These are phyloP conservation scores for Stephania japonica DNA, from an alignment of 164 flowering plant genomes.

Conservation along the genomic window DNA sequence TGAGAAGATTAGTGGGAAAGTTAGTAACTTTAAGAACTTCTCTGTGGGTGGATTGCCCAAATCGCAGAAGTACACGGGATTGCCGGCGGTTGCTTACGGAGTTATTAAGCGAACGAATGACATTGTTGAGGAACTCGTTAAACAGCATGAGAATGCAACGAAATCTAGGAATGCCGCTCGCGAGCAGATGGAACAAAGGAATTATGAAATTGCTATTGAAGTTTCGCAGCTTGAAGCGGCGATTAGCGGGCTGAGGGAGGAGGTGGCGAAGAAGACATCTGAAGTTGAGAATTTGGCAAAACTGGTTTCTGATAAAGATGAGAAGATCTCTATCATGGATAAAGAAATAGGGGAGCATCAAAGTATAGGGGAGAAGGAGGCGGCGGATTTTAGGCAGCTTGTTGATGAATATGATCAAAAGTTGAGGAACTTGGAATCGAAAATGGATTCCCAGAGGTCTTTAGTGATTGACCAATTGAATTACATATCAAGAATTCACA, in stretches of 20 bases:
- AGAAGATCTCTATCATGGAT: slow-evolving; percentile 40
- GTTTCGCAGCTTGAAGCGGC: slow-evolving; percentile 92
- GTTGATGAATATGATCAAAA: slow-evolving; percentile 44
- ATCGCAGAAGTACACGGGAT: slow-evolving; percentile 78
- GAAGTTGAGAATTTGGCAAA: slow-evolving; percentile 47
- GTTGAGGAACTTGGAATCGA: slow-evolving; percentile 43
- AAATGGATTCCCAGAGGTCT: slow-evolving; percentile 52
- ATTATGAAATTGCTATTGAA: slow-evolving; percentile 94
- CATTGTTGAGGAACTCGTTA: slow-evolving; percentile 80
- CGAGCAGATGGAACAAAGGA: slow-evolving; percentile 81
- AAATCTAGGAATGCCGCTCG: slow-evolving; percentile 75
- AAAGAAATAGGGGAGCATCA: slow-evolving; percentile 43
- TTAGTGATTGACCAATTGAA: slow-evolving; percentile 68
- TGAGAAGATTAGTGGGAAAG: slow-evolving; percentile 79
- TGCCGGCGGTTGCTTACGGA: slow-evolving; percentile 83
- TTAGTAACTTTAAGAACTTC: slow-evolving; percentile 61
- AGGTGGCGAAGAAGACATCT: slow-evolving; percentile 43
- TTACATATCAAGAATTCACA: slow-evolving; percentile 57
- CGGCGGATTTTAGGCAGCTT: slow-evolving; percentile 35
- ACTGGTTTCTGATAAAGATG: slow-evolving; percentile 42
- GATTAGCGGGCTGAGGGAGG: slow-evolving; percentile 61
- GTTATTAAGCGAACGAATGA: slow-evolving; percentile 86
- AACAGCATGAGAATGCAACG: slow-evolving; percentile 48
- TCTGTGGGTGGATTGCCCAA: slow-evolving; percentile 56
- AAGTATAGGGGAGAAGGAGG: slow-evolving; percentile 34